Base-by-base conservation (phyloP, 2,329 filamentous ascomycete species). In the Ilyonectria sp. region DNA sequence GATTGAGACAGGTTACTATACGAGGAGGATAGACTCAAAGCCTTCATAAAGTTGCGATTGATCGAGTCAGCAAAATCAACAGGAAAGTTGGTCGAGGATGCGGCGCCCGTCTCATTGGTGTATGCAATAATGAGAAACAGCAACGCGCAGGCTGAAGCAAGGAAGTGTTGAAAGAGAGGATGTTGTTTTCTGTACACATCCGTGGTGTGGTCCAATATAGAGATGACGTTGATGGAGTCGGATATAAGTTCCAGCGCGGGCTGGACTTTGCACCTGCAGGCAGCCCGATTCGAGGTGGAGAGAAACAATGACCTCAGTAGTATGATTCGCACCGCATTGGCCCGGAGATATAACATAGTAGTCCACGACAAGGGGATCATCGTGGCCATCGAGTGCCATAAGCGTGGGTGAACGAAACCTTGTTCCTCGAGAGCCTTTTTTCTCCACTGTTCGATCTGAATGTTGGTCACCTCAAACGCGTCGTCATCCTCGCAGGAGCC, bases 401-500 rank as follows among this genome's bases (percentile, higher is more conserved):
- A 37, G 17, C 46, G 44, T 1, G 57, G 57, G 21, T 60, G 57
- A n/a, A n/a, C 23, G 23, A 50, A 50, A n/a, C 50, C 50, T 21
- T 50, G 57, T 26, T 50, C 46, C 23, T 60, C 46, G 2, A 60
- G 33, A 4, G 57, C 57, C 6, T 29, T 19, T 31, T 43, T 60
- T 19, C 57, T 60, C 57, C 57, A 60, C 23, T 60, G 44, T 17
- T 60, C 57, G 2, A 60, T 33, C 44, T 46, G 33, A n/a, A 60
- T 50, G 29, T 60, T 60, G 13, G 57, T 59, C 1, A 59, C 56
- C 44, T 59, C 56, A 4, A 59, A n/a, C 1, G 43, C 35, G 31
- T 59, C 56, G n/a, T 59, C 56, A 29, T 59, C 56, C 21, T 59
- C 43, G 56, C 56, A 59, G 11, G 19, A 49, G 21, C 56, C 56